phyloP scores from a whole-genome alignment of 257 asterid genomes.

The Oldenlandia corymbosa region DNA sequence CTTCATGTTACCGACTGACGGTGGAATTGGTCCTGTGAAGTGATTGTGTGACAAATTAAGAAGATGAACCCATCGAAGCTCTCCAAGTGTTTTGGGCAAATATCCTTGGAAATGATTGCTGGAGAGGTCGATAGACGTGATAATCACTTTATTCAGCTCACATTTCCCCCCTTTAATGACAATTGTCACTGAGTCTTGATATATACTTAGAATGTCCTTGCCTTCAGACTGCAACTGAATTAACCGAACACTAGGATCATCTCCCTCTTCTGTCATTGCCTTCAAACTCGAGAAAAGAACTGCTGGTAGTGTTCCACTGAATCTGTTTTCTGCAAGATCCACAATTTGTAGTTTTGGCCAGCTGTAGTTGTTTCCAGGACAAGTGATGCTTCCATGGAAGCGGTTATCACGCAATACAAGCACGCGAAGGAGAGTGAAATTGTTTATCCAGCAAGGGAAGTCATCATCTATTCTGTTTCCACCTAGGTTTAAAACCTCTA shows the following conservation, averaged over 20 bases:
- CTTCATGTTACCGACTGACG: slow-evolving; percentile 24
- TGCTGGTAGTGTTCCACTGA: slow-evolving; percentile 36
- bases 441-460: slow-evolving; percentile 29
- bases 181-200: slow-evolving; percentile 25
- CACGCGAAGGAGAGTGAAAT: slow-evolving; percentile 38
- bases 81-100: slow-evolving; percentile 38
- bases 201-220: neutral
- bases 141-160: slow-evolving; percentile 13
- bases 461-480: slow-evolving; percentile 23
- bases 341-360: slow-evolving; percentile 67
- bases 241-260: slow-evolving; percentile 3
- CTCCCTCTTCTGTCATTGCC: slow-evolving; percentile 30
- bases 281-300: slow-evolving; percentile 32
- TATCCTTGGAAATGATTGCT: slow-evolving; percentile 39
- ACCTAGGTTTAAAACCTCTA: slow-evolving; percentile 39
- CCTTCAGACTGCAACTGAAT: slow-evolving; percentile 16
- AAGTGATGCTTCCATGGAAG: slow-evolving; percentile 40
- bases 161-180: slow-evolving; percentile 25
- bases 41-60: slow-evolving; percentile 40
- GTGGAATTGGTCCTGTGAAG: slow-evolving; percentile 32
- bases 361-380: slow-evolving; percentile 21
- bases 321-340: slow-evolving; percentile 49
- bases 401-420: slow-evolving; percentile 45
- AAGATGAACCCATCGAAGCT: slow-evolving; percentile 24
- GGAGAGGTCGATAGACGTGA: slow-evolving; percentile 46